Evolutionary conservation across 2,329 filamentous ascomycete genomes (phyloP).

Genomic region (Pseudogymnoascus sp.): DNA sequence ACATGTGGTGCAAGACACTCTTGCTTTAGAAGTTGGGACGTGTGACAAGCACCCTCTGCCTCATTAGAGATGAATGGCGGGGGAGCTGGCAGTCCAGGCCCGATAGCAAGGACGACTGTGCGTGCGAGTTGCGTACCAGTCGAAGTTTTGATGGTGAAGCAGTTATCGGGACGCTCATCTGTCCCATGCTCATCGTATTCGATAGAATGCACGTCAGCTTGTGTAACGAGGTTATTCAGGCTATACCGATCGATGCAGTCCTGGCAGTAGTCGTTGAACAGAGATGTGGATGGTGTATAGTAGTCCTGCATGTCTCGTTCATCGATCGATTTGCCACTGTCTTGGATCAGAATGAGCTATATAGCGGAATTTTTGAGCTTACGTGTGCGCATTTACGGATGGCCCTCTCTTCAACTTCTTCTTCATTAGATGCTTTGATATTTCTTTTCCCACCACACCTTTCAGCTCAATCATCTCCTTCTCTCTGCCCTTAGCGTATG

Average conservation of each 20-base stretch:
- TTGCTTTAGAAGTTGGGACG: slow-evolving; percentile 7
- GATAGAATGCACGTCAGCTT: slow-evolving; percentile 37
- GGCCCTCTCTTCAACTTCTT: slow-evolving; percentile 40
- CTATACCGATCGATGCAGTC: slow-evolving; percentile 52
- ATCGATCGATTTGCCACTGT: slow-evolving; percentile 43
- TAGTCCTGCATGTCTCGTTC: slow-evolving; percentile 64
- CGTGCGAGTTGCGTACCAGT: slow-evolving; percentile 49
- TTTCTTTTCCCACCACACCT: slow-evolving; percentile 70
- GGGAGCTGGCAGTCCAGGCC: slow-evolving; percentile 36
- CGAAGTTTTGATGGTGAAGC: slow-evolving; percentile 60
- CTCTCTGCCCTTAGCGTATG: slow-evolving; percentile 54
- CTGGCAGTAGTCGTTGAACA: slow-evolving; percentile 58
- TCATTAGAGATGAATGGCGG: slow-evolving; percentile 32
- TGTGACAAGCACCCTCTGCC: slow-evolving; percentile 13
- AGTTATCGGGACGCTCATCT: slow-evolving; percentile 33
- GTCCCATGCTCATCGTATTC: slow-evolving; percentile 15
- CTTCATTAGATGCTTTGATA: slow-evolving; percentile 76
- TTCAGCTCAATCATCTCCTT: slow-evolving; percentile 62
- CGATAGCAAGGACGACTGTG: slow-evolving; percentile 63
- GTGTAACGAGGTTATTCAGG: slow-evolving; percentile 50
- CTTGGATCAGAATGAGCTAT: slow-evolving; percentile 17
- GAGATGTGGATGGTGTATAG: slow-evolving; percentile 54
- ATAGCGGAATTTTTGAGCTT: background rate
- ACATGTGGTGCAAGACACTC: slow-evolving; percentile 31
- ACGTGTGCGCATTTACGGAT: background rate